phyloP scores from a whole-genome alignment of 2,329 filamentous ascomycete genomes.

The Colletotrichum orbiculare region DNA sequence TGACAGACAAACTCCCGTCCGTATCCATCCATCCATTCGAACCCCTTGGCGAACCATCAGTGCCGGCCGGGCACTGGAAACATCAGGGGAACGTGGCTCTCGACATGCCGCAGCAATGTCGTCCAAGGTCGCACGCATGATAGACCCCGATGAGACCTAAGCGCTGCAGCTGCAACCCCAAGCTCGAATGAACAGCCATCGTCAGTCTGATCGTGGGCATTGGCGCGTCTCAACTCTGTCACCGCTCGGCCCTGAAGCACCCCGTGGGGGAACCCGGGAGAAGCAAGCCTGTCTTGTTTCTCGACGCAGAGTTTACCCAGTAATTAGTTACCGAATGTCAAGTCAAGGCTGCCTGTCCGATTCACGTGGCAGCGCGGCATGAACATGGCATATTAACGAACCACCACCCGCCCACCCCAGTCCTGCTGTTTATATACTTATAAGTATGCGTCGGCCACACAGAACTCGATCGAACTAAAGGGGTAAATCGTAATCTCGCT shows the following conservation, averaged over 20 bases:
- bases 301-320: background rate
- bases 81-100: background rate
- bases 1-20: constrained; percentile 5
- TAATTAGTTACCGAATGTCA: no score
- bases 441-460: constrained; percentile 1
- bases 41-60: no score
- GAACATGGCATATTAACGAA: constrained; percentile 17
- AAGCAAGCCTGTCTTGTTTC: constrained; percentile 11
- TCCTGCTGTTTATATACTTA: background rate
- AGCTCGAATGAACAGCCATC: constrained; percentile 11
- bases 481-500: constrained; percentile 24
- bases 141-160: background rate
- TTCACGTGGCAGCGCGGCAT: background rate
- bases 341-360: no score
- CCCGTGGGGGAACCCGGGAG: constrained; percentile 35
- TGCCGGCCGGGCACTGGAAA: no score
- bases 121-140: constrained; percentile 22
- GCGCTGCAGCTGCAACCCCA: constrained; percentile 15
- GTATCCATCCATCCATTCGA: no score
- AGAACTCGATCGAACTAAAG: background rate
- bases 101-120: background rate
- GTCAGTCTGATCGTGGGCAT: constrained; percentile 24
- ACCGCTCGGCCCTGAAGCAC: constrained; percentile 29
- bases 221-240: constrained; percentile 33
- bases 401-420: background rate